Conservation (phyloP, 306 rosid species). For the Hylodesmum podocarpum region DNA sequence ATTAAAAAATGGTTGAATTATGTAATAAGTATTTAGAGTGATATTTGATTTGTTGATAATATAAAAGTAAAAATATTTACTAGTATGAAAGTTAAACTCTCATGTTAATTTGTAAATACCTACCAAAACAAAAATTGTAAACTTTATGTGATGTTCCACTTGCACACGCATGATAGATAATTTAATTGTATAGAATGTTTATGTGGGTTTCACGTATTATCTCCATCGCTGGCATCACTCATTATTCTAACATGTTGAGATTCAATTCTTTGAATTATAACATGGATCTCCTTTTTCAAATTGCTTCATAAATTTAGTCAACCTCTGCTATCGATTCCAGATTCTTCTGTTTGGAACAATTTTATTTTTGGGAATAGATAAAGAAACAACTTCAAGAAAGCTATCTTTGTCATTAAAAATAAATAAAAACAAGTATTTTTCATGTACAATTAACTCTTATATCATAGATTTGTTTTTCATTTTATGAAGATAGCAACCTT, state of each 20-base stretch:
- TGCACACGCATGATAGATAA: not conserved
- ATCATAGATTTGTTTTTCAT: not conserved
- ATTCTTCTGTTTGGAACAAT: not conserved
- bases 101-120: not conserved
- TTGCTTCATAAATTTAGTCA: conserved; percentile 3
- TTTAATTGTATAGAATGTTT: not conserved
- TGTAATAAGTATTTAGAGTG: too few species aligned
- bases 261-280: not conserved
- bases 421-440: not conserved
- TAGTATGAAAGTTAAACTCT: not conserved
- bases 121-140: too few species aligned
- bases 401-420: not conserved
- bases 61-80: too few species aligned
- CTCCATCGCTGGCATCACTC: conserved; percentile 14
- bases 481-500: not conserved
- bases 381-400: not conserved
- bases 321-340: not conserved
- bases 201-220: conserved; percentile 15
- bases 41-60: too few species aligned
- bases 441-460: not conserved
- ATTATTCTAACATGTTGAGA: conserved; percentile 22
- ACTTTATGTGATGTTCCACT: conserved; percentile 4
- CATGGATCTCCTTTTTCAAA: not conserved
- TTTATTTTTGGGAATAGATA: not conserved
- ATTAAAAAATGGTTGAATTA: too few species aligned